These are phyloP conservation scores for Cercophora samala DNA, from an alignment of 495 filamentous ascomycete species.

Conservation along the genomic window DNA sequence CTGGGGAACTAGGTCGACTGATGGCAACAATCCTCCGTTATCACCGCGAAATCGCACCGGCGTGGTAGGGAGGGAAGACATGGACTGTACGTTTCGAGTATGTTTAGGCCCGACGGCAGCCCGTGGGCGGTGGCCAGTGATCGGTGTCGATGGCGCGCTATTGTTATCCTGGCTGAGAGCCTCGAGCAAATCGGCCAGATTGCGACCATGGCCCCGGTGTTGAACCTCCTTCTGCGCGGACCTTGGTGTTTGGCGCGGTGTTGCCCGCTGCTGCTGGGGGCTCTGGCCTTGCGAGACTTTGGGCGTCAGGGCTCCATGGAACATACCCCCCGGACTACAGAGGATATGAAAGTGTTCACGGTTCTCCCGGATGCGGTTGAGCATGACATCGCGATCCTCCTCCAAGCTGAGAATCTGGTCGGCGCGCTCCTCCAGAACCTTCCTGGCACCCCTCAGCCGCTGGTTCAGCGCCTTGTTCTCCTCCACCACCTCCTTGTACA, in stretches of 20 bases:
- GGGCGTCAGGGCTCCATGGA: conserved; percentile 52
- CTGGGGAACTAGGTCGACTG: conserved; percentile 55
- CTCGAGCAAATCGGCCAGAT: conserved; percentile 75
- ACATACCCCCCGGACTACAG: conserved; percentile 53
- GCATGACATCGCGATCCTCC: conserved; percentile 72
- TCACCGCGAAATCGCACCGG: conserved; percentile 53
- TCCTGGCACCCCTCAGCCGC: conserved; percentile 68
- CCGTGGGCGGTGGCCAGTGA: conserved; percentile 39
- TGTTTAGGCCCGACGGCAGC: conserved; percentile 54
- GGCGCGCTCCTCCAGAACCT: conserved; percentile 62
- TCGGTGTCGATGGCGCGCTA: conserved; percentile 63
- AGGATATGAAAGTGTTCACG: conserved; percentile 75
- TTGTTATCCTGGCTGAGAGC: conserved; percentile 71
- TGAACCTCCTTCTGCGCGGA: conserved; percentile 38
- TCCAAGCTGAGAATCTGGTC: conserved; percentile 61
- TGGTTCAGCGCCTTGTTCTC: conserved; percentile 62
- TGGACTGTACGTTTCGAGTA: conserved; percentile 65
- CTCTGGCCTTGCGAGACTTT: conserved; percentile 46
- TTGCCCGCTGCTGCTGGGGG: conserved; percentile 46
- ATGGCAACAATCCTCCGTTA: conserved; percentile 48
- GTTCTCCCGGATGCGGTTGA: conserved; percentile 82
- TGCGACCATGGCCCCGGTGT: conserved; percentile 44
- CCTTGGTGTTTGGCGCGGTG: conserved; percentile 48
- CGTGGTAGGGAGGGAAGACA: conserved; percentile 79
- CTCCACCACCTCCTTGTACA: conserved; percentile 58